Base-by-base conservation (phyloP, 441 rosid species). In the Gossypium davidsonii region DNA sequence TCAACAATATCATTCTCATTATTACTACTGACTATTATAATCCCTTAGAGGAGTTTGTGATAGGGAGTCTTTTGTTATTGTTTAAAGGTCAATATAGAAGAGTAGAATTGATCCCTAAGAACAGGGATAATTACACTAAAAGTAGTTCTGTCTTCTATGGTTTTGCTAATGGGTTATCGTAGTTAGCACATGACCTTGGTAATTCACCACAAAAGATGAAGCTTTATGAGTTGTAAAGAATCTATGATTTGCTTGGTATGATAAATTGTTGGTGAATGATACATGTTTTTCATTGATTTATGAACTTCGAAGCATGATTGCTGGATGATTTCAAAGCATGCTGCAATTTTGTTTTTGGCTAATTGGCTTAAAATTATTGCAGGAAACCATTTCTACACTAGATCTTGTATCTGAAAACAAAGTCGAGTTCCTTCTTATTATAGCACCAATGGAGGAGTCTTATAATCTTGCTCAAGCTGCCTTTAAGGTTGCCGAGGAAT, bases 361-460 rank as follows among this genome's bases (percentile, higher is more conserved):
- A 71, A 9, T 8, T 21, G 17, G 1, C 17, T 66, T 52, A 15
- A 12, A 77, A 64, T 62, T 70, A 52, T 56, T 74, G 44, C 42
- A 88, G 95, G 85, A 74, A 42, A 70, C 65, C 20, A 73, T 89
- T 58, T 92, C 98, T 6, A 91, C 91, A 3, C 87, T 86, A 42
- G 97, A 87, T 86, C 92, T 95, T 58, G 76, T 91, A 49, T 73
- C 87, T 0, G 83, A 64, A 64, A 85, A 91, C 73, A 85, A 83
- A 77, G 79, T 95, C 18, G 99, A 92, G 85, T 92, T 95, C 80
- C 89, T 90, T 71, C 92, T 93, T 68, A 82, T 95, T 34, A 78
- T 93, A 76, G 91, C 92, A 20, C 96, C 96, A 26, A 66, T 79
- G 6, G 75, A 80, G 42, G 83, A 82, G 65, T 95, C 93, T 34